Evolutionary conservation across 371 early-diverging fungal species (phyloP), one percentile per base, ranked within the genome.

Genomic region (Coemansia sp.): DNA sequence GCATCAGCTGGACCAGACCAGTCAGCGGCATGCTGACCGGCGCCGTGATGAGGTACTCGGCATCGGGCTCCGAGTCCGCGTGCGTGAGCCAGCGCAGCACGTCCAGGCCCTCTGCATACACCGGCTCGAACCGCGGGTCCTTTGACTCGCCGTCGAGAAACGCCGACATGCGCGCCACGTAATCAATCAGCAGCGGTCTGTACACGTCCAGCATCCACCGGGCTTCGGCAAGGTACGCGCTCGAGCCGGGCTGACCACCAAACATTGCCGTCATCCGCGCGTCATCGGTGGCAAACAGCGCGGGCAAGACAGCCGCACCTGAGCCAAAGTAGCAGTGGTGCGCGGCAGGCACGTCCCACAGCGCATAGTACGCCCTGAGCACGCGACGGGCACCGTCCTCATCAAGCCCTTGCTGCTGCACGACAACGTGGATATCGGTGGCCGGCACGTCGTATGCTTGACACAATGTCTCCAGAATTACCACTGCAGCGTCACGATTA

Each of bases 1-100:
- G 67, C 57, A 77, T 75, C 40, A 80, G 41, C 66, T 74, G 80
- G 16, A 87, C 87, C 16, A 96, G 81, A 54, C 94, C 97, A 31
- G 88, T 90, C 68, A 94, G 77, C 9, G 95, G 94, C 59, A 94
- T 78, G 68, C 88, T 86, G 55, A 94, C 88, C 11, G 90, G 89
- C 5, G 91, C 90, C 11, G 88, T 85, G 12, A 91, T 72, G 33
- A 94, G 78, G 65, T 90, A 87, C 55, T 85, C 86, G 42, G 85
- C 83, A 76, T 88, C 87, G 47, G 97, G 97, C 60, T 85, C 78
- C 14, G 85, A 78, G 60, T 86, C 89, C 6, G 90, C 88, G 72
- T 87, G 81, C 39, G 87, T 77, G 51, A 96, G 78, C 97, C 97
- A 96, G 52, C 82, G 80, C 57, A 92, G 76, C 49, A 94, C 83